Conservation (phyloP, 768 basidiomycete genomes). For the Tephrocybe sp. region DNA sequence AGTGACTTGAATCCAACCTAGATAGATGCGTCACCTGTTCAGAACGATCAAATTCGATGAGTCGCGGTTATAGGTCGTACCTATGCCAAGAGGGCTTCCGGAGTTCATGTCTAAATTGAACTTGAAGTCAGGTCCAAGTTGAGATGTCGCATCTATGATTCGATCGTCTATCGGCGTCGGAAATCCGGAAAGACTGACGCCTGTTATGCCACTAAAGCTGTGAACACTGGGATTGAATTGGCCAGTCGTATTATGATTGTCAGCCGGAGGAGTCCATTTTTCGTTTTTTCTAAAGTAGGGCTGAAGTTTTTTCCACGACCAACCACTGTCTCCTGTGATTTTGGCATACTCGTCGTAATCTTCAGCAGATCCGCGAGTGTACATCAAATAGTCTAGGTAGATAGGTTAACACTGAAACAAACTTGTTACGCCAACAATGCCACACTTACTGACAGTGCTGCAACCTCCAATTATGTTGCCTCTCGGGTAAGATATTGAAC, state of each 20-base stretch:
- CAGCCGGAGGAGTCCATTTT: conserved; percentile 26
- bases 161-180: conserved; percentile 24
- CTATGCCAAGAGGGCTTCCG: conserved; percentile 21
- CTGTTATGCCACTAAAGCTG: conserved; percentile 24
- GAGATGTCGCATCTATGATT: conserved; percentile 29
- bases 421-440: no score
- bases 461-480: conserved; percentile 28
- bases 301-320: conserved; percentile 28
- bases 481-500: conserved; percentile 22
- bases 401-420: not conserved
- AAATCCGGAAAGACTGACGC: conserved; percentile 28
- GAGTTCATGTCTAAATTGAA: conserved; percentile 23
- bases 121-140: conserved; percentile 23
- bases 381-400: conserved; percentile 15
- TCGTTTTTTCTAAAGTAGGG: conserved; percentile 32
- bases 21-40: not conserved
- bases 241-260: conserved; percentile 29
- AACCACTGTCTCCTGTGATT: conserved; percentile 18
- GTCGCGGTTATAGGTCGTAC: conserved; percentile 8
- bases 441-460: conserved; percentile 27
- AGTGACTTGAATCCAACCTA: conserved; percentile 15
- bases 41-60: not conserved
- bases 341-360: conserved; percentile 15
- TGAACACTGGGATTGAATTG: conserved; percentile 31
- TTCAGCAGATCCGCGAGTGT: conserved; percentile 15